Evolutionary conservation across 2,329 filamentous ascomycete species (phyloP).

Genomic region (Microsporum ferrugineum): DNA sequence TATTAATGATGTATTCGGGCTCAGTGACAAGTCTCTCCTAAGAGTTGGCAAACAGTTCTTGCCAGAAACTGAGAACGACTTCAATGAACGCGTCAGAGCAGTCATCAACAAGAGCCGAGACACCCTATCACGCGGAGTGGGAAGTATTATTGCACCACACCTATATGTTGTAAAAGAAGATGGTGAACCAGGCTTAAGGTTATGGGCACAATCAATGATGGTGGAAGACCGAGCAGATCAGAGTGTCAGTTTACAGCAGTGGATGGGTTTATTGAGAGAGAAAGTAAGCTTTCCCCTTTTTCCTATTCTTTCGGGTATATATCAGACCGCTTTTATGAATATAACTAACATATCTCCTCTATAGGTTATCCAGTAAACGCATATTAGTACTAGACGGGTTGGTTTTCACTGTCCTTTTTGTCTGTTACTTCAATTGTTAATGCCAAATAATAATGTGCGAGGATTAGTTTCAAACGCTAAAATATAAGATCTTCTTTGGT

Average conservation of each 20-base stretch:
- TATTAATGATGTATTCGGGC: slow-evolving; percentile 78
- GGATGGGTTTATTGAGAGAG: slow-evolving; percentile 82
- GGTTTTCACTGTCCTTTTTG: neutral
- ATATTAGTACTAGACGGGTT: slow-evolving; percentile 3
- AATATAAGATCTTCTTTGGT: slow-evolving; percentile 1
- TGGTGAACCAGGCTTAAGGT: slow-evolving; percentile 83
- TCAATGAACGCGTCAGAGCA: slow-evolving; percentile 84
- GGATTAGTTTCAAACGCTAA: neutral
- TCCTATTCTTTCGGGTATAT: slow-evolving; percentile 9
- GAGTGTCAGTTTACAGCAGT: slow-evolving; percentile 83
- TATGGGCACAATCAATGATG: slow-evolving; percentile 93
- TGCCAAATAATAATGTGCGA: neutral
- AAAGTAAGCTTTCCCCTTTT: slow-evolving; percentile 54
- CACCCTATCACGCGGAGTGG: slow-evolving; percentile 73
- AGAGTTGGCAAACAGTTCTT: slow-evolving; percentile 83
- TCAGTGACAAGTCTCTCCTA: slow-evolving; percentile 69
- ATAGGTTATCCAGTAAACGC: slow-evolving; percentile 16
- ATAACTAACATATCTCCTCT: slow-evolving; percentile 6
- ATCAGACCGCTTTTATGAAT: neutral
- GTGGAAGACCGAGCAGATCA: slow-evolving; percentile 94
- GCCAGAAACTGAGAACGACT: slow-evolving; percentile 84
- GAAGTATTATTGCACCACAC: slow-evolving; percentile 84
- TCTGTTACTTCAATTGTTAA: neutral
- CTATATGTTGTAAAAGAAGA: slow-evolving; percentile 91
- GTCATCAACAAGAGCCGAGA: slow-evolving; percentile 89